phyloP scores from a whole-genome alignment of 176 grass and related monocot species.

The Musa schizocarpa region DNA sequence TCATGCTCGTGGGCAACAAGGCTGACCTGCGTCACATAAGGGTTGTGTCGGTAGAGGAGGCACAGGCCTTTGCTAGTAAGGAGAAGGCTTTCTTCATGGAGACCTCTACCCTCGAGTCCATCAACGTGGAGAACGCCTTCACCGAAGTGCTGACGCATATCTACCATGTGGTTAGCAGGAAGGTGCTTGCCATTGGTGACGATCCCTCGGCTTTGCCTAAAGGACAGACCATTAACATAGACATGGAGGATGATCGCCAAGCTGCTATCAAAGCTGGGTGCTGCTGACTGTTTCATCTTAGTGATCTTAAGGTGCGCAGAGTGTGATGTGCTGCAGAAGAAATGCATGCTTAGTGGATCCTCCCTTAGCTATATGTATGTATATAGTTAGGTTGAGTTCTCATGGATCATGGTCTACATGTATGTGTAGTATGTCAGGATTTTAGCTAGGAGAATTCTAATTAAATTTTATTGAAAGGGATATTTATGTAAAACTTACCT shows the following conservation, averaged over 20 bases:
- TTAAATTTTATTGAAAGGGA: too few relatives aligned
- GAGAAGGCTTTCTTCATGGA: not conserved
- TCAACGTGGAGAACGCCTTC: not conserved
- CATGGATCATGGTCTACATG: too few relatives aligned
- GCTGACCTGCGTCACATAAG: not conserved
- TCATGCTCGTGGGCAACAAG: conserved; percentile 4
- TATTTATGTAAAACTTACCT: too few relatives aligned
- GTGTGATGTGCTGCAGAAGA: too few relatives aligned
- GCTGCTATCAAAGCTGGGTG: not conserved
- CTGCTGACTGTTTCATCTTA: not conserved
- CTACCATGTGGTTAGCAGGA: not conserved
- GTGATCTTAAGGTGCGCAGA: too few relatives aligned
- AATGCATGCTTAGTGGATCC: too few relatives aligned
- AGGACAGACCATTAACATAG: not conserved
- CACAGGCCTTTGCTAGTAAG: not conserved
- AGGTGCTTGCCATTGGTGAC: not conserved
- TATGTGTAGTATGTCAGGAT: too few relatives aligned
- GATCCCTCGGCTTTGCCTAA: not conserved
- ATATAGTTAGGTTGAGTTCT: too few relatives aligned
- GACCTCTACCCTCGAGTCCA: not conserved
- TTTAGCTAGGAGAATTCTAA: too few relatives aligned
- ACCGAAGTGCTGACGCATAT: not conserved
- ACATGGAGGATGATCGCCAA: not conserved
- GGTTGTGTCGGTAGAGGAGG: not conserved
- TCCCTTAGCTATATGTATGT: too few relatives aligned